Percentiles rank a stretch among this genome's conserved stretches.
Conservation (phyloP, 2,329 filamentous ascomycete genomes). For the Boeremia exigua region DNA sequence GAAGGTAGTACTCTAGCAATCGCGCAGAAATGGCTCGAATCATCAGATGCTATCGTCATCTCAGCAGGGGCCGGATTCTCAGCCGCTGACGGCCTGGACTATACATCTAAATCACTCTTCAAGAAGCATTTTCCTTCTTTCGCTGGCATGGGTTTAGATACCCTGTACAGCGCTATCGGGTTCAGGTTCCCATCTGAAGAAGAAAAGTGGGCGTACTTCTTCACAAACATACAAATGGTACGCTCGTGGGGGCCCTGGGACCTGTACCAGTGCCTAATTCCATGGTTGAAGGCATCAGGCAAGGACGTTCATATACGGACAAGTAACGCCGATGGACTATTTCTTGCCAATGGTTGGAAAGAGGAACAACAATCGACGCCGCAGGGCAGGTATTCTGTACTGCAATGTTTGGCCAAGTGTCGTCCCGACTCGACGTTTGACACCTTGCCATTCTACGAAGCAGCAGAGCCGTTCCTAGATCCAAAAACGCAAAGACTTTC, state of each 20-base stretch:
- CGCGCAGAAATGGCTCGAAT: conserved; percentile 31
- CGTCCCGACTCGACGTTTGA: conserved; percentile 34
- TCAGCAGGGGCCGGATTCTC: conserved; percentile 46
- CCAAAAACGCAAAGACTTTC: conserved; percentile 26
- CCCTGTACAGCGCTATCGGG: conserved; percentile 46
- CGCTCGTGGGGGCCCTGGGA: conserved; percentile 33
- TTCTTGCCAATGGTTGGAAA: conserved; percentile 36
- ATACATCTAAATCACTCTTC: conserved; percentile 42
- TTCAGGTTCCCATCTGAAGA: conserved; percentile 38
- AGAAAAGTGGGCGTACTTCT: conserved; percentile 45
- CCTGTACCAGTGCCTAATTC: conserved; percentile 24
- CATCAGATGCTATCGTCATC: conserved; percentile 35
- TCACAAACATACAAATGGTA: conserved; percentile 39
- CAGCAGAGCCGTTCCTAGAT: conserved; percentile 29
- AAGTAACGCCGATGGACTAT: conserved; percentile 45
- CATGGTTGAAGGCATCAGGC: conserved; percentile 20
- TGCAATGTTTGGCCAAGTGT: conserved; percentile 42
- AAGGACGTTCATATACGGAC: conserved; percentile 38
- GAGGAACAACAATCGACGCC: conserved; percentile 36
- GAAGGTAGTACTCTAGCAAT: conserved; percentile 5
- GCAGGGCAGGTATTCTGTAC: conserved; percentile 38
- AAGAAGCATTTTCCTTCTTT: conserved; percentile 40
- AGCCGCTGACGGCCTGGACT: conserved; percentile 45
- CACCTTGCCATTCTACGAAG: conserved; percentile 27
- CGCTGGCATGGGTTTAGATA: conserved; percentile 32